Evolutionary conservation across 192 early-diverging fungal species (phyloP).

Genomic region (Cladochytrium replicatum): DNA sequence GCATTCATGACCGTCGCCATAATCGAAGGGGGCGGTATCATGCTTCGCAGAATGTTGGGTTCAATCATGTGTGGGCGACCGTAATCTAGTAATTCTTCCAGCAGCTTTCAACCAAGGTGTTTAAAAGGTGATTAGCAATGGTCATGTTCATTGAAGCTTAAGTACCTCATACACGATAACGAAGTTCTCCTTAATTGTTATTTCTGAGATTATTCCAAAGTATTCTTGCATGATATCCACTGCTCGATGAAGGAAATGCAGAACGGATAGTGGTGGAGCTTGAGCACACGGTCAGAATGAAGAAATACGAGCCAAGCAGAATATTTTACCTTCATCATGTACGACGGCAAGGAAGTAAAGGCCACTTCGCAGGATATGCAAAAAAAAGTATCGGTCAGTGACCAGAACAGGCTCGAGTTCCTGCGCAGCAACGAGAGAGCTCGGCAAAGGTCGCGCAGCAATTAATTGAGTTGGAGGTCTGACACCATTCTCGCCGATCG

Average conservation of each 20-base stretch:
- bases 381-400: conserved; percentile 50
- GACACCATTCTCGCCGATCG: conserved; percentile 11
- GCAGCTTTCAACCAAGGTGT: conserved; percentile 38
- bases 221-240: conserved; percentile 74
- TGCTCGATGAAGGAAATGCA: conserved; percentile 77
- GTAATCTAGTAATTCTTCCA: conserved; percentile 93
- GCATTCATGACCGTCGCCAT: conserved; percentile 78
- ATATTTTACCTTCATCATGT: conserved; percentile 59
- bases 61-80: conserved; percentile 84
- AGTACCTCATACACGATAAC: conserved; percentile 73
- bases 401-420: conserved; percentile 58
- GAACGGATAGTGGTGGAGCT: conserved; percentile 73
- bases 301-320: not conserved
- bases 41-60: conserved; percentile 67
- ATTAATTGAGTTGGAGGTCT: conserved; percentile 31
- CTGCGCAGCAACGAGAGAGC: conserved; percentile 18
- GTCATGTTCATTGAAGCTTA: not conserved
- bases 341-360: conserved; percentile 71
- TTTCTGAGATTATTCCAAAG: conserved; percentile 70
- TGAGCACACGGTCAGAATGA: not conserved
- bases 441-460: conserved; percentile 26
- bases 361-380: conserved; percentile 56
- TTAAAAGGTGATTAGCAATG: not conserved
- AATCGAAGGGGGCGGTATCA: conserved; percentile 80
- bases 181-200: conserved; percentile 85